These are phyloP conservation scores for Periconia sp. DNA, from an alignment of 2,329 filamentous ascomycete genomes.

Conservation along the genomic window DNA sequence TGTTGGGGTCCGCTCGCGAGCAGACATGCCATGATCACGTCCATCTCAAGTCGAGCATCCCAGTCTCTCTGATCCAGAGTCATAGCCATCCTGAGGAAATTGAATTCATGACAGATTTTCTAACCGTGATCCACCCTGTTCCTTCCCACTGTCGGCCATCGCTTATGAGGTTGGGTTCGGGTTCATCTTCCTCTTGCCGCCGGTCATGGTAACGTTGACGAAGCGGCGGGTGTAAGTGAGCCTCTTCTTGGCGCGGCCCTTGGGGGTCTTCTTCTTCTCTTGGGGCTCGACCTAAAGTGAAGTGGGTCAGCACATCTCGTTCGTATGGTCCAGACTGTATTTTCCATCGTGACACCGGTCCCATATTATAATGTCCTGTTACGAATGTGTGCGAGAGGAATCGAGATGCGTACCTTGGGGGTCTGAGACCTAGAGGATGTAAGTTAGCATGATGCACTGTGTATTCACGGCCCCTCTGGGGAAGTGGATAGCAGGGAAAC, in stretches of 20 bases:
- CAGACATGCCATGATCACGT: slow-evolving; percentile 36
- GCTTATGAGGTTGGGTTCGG: slow-evolving; percentile 77
- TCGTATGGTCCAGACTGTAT: background rate
- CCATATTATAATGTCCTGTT: too few species aligned
- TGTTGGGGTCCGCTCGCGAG: slow-evolving; percentile 36
- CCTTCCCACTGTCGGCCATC: slow-evolving; percentile 26
- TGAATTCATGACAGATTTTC: slow-evolving; percentile 43
- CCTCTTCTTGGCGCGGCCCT: slow-evolving; percentile 97
- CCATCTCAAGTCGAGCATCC: slow-evolving; percentile 33
- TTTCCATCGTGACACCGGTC: too few species aligned
- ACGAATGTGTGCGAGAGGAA: too few species aligned
- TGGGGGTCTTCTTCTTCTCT: slow-evolving; percentile 97
- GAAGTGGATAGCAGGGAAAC: too few species aligned
- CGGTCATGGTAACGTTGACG: slow-evolving; percentile 96
- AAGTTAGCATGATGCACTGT: background rate
- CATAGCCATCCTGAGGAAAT: slow-evolving; percentile 45
- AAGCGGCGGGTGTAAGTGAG: slow-evolving; percentile 96
- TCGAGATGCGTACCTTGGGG: slow-evolving; percentile 14
- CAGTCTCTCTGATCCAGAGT: slow-evolving; percentile 48
- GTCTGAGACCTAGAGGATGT: slow-evolving; percentile 11
- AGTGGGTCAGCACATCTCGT: slow-evolving; percentile 28
- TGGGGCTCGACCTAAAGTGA: slow-evolving; percentile 74
- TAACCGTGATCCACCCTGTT: slow-evolving; percentile 39
- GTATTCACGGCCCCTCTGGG: background rate
- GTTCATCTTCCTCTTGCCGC: slow-evolving; percentile 99